Conservation (phyloP, 1,284 basidiomycete genomes). For the Heterobasidion irregulare region DNA sequence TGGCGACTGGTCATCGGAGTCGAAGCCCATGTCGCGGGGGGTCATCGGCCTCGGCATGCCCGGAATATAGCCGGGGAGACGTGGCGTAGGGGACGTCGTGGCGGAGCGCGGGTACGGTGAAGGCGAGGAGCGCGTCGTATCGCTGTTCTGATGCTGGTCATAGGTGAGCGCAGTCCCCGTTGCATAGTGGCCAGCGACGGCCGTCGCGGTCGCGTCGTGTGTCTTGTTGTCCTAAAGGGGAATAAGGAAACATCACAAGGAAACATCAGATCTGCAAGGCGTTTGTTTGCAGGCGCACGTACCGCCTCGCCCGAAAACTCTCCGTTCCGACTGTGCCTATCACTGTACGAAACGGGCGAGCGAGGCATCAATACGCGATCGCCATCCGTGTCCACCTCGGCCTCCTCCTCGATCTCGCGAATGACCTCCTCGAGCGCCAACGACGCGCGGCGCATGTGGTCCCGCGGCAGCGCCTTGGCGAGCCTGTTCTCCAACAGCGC, state of each 20-base stretch:
- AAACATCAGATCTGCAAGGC: not conserved
- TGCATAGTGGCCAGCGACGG: conserved; percentile 23
- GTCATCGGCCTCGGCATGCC: conserved; percentile 85
- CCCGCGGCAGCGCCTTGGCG: conserved; percentile 40
- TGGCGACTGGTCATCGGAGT: conserved; percentile 57
- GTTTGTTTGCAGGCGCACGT: conserved; percentile 1
- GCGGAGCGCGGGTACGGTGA: conserved; percentile 33
- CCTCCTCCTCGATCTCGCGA: conserved; percentile 49
- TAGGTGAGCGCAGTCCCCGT: conserved; percentile 63
- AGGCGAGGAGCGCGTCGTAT: conserved; percentile 45
- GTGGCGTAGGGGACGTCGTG: conserved; percentile 48
- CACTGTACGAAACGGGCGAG: conserved; percentile 33
- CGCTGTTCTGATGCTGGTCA: conserved; percentile 41
- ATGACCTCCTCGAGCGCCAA: conserved; percentile 59
- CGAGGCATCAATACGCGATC: conserved; percentile 69
- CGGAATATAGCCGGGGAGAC: conserved; percentile 75
- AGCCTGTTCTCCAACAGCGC: conserved; percentile 20
- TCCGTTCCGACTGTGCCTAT: conserved; percentile 6
- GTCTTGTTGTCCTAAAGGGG: not conserved
- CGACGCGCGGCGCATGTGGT: conserved; percentile 55
- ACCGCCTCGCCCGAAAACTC: conserved; percentile 8
- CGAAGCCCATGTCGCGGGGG: conserved; percentile 52
- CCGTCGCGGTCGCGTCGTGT: not conserved
- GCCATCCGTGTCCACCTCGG: conserved; percentile 41
- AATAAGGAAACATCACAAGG: not conserved